Percentiles rank a stretch among this genome's conserved stretches.
These are phyloP conservation scores for Elongisporangium prolatum DNA, from an alignment of 352 stramenopile genomes.

Conservation along the genomic window DNA sequence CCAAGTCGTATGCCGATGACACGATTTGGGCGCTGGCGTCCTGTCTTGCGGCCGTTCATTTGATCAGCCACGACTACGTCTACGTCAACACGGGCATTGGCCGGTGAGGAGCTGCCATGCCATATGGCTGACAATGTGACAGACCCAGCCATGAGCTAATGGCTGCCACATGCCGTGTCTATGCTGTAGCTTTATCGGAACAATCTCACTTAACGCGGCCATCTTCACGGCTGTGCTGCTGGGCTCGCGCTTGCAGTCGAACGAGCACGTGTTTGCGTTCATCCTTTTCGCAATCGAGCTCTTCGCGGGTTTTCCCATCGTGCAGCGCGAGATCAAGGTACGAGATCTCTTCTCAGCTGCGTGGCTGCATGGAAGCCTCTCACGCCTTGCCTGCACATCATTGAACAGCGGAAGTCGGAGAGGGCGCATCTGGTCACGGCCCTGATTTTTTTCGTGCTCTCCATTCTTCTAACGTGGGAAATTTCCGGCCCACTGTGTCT, in stretches of 20 bases:
- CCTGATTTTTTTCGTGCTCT: conserved; percentile 63
- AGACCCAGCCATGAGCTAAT: background rate
- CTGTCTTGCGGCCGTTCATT: conserved; percentile 73
- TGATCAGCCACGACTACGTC: conserved; percentile 90
- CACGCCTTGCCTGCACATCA: conserved; percentile 1
- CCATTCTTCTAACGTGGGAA: conserved; percentile 71
- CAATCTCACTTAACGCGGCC: conserved; percentile 89
- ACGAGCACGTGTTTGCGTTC: conserved; percentile 90
- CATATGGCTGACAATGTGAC: background rate
- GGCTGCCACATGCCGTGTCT: background rate
- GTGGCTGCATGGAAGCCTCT: background rate
- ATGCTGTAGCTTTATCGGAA: conserved; percentile 68
- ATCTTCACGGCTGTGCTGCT: conserved; percentile 91
- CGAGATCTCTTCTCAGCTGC: background rate
- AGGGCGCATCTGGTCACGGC: conserved; percentile 60
- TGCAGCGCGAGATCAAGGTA: conserved; percentile 82
- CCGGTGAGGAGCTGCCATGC: conserved; percentile 16
- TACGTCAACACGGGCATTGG: conserved; percentile 83
- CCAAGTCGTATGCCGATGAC: conserved; percentile 87
- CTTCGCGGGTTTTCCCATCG: conserved; percentile 89
- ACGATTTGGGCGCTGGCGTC: conserved; percentile 88
- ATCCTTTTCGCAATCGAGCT: conserved; percentile 88
- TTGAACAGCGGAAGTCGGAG: conserved; percentile 55
- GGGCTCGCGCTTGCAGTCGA: conserved; percentile 86
- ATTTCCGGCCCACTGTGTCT: conserved; percentile 61